phyloP scores from a whole-genome alignment of 2,329 filamentous ascomycete genomes.

The Shiraia sp. region DNA sequence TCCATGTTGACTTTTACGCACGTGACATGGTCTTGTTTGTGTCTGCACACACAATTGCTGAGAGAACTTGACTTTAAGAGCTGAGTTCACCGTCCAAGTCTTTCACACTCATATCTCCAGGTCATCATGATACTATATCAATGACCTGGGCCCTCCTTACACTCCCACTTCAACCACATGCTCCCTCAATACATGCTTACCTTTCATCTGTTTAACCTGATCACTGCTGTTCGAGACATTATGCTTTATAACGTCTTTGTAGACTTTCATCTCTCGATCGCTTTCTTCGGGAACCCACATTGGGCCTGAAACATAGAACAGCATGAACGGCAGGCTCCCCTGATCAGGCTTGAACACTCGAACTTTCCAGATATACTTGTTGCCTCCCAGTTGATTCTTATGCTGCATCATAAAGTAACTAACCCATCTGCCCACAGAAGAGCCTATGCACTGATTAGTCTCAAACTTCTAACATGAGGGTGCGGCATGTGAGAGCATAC shows the following conservation, averaged over 20 bases:
- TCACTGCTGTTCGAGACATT: not conserved
- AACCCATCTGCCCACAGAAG: conserved; percentile 10
- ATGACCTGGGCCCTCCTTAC: not conserved
- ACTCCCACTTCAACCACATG: not conserved
- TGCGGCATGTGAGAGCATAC: conserved; percentile 6
- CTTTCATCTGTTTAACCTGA: not conserved
- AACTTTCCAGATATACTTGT: conserved; percentile 13
- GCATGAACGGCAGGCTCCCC: conserved; percentile 5
- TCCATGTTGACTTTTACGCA: too few species aligned
- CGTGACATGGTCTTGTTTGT: too few species aligned
- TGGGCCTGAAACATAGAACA: conserved; percentile 9
- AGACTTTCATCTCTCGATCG: not conserved
- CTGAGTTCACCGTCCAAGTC: too few species aligned
- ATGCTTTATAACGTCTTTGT: too few species aligned
- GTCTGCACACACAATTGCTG: too few species aligned
- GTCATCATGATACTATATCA: too few species aligned
- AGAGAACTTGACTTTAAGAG: too few species aligned
- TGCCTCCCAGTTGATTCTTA: conserved; percentile 10
- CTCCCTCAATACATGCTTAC: not conserved
- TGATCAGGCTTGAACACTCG: conserved; percentile 3
- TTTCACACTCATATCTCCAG: too few species aligned
- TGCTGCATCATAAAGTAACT: conserved; percentile 17
- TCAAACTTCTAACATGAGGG: not conserved
- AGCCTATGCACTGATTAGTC: conserved; percentile 4
- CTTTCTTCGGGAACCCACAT: not conserved